Percentiles rank a stretch among this genome's conserved stretches.
These are phyloP conservation scores for Suillus spraguei DNA, from an alignment of 768 basidiomycete species.

Conservation along the genomic window DNA sequence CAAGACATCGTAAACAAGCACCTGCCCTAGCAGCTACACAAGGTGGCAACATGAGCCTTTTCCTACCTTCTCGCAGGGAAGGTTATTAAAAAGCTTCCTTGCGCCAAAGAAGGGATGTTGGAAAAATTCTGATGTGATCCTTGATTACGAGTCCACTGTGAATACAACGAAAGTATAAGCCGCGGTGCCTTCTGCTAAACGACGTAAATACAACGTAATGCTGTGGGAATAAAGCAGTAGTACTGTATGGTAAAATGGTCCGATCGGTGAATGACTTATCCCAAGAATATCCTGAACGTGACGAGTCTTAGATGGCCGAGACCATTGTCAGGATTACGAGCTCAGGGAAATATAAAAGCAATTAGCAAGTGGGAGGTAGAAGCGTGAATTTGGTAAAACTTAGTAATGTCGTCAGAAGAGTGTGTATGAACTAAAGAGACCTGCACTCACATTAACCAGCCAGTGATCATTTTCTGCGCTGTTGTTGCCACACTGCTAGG, in stretches of 20 bases:
- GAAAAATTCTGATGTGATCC: constrained; percentile 12
- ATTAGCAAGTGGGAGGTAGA: background rate
- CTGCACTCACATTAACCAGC: constrained; percentile 1
- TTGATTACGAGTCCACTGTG: constrained; percentile 17
- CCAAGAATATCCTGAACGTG: constrained; percentile 28
- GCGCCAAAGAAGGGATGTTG: background rate
- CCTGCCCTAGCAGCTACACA: background rate
- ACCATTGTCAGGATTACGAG: background rate
- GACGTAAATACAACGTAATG: constrained; percentile 18
- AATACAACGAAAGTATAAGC: constrained; percentile 16
- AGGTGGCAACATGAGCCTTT: background rate
- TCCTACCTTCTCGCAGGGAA: background rate
- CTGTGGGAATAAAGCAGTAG: constrained; percentile 29
- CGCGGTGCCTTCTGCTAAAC: constrained; percentile 3
- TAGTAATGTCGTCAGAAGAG: background rate
- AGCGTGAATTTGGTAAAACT: background rate
- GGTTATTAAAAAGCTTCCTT: background rate
- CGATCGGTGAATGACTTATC: constrained; percentile 21
- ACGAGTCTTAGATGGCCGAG: constrained; percentile 27
- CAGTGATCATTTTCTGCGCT: constrained; percentile 42
- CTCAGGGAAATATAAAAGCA: constrained; percentile 3
- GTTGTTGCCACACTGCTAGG: constrained; percentile 78
- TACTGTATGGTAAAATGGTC: constrained; percentile 33
- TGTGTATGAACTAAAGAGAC: background rate
- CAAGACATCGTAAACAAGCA: background rate